A percentile compares a stretch with the other conserved stretches of the same genome.
phyloP scores from a whole-genome alignment of 768 basidiomycete species.

The Sarcodon aspratus region DNA sequence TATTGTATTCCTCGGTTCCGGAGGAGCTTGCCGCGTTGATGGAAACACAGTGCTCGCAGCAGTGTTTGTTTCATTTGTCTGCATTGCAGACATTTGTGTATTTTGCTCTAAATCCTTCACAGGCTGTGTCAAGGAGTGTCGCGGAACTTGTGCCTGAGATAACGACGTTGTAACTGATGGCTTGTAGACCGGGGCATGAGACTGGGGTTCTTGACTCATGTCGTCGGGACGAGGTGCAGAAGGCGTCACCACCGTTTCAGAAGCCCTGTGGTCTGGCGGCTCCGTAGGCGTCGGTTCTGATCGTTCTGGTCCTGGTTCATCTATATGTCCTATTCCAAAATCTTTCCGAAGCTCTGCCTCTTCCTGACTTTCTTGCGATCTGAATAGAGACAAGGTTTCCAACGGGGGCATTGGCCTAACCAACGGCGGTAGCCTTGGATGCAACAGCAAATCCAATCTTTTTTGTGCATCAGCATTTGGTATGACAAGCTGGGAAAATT shows the following conservation, averaged over 20 bases:
- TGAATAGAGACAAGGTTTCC: constrained; percentile 50
- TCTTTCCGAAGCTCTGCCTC: constrained; percentile 37
- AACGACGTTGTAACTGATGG: no score
- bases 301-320: constrained; percentile 5
- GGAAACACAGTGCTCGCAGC: constrained; percentile 8
- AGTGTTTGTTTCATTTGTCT: not conserved
- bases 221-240: not conserved
- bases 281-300: not conserved
- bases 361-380: constrained; percentile 52
- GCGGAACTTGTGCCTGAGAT: no score
- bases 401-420: constrained; percentile 55
- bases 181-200: not conserved
- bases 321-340: constrained; percentile 22
- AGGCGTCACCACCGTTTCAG: not conserved
- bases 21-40: not conserved
- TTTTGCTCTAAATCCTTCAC: no score
- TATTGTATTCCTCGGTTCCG: not conserved
- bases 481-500: not conserved
- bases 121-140: no score
- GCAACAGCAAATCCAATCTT: constrained; percentile 49
- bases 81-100: not conserved
- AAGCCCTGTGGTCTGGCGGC: not conserved
- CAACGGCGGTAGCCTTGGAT: constrained; percentile 72
- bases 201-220: no score
- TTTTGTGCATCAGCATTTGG: not conserved